Base-by-base conservation (phyloP, 73 alveolate species). In the Paraurostyla sp. region DNA sequence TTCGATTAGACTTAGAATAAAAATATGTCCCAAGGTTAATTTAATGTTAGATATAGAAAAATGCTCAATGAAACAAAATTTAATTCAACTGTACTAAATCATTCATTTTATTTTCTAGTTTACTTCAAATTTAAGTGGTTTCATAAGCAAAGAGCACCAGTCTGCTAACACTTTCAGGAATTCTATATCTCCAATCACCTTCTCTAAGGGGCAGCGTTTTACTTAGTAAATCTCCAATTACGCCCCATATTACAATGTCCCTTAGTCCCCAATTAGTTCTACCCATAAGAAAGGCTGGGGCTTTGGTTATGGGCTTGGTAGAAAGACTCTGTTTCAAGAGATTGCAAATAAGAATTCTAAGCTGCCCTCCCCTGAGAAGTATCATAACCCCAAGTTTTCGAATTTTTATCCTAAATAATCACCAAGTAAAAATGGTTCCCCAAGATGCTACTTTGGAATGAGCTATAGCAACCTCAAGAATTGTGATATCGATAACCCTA, bases 281-380 rank as follows among this genome's bases (percentile, higher is more conserved):
- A 56, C 82, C 7, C 58, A 65, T 65, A 65, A 65, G 25, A 65
- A 65, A 22, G 82, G 82, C 27, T 65, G 82, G 82, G 82, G 82
- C 1, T 65, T 65, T 38, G 82, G 82, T 18, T 65, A 65, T 23
- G 41, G 82, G 16, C 33, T n/a, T n/a, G n/a, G n/a, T n/a, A n/a
- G n/a, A 20, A 6, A 65, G 82, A 38, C 36, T 30, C 9, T 9
- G 50, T 15, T 11, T 65, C 33, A 65, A 36, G 15, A 32, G 18
- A 6, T 15, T 9, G 82, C 32, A 22, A 20, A 18, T 3, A 65
- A 65, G 58, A 65, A 30, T 4, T 22, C 41, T 32, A 40, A n/a
- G n/a, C n/a, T 65, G 13, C 82, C 82, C 9, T 65, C 82, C 0
- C 82, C 82, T 13, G 7, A 13, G 20, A 65, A 65, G 3, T 65